phyloP scores from a whole-genome alignment of 2,329 filamentous ascomycete genomes.

The Fusarium pseudocircinatum region DNA sequence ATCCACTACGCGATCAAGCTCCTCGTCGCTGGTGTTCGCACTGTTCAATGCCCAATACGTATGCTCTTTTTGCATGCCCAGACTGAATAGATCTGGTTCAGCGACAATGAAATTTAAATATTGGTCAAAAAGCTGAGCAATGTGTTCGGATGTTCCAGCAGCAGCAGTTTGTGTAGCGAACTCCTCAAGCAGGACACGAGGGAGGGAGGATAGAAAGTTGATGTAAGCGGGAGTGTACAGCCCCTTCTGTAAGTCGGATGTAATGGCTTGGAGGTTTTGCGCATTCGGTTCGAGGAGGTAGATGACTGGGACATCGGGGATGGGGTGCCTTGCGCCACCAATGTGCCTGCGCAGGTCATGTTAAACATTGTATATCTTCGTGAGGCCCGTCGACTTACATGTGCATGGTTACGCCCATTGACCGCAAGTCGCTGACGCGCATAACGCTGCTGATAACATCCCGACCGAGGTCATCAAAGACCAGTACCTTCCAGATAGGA shows the following conservation, averaged over 20 bases:
- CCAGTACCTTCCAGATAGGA: constrained; percentile 96
- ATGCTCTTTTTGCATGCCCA: constrained; percentile 89
- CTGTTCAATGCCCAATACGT: constrained; percentile 98
- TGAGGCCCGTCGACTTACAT: constrained; percentile 64
- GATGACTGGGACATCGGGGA: constrained; percentile 94
- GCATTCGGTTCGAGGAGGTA: constrained; percentile 93
- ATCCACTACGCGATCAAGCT: constrained; percentile 87
- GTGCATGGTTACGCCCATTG: constrained; percentile 96
- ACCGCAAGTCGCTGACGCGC: constrained; percentile 89
- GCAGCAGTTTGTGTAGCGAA: constrained; percentile 89
- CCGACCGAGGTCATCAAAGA: constrained; percentile 90
- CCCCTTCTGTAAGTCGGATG: constrained; percentile 83
- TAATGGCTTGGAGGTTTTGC: constrained; percentile 83
- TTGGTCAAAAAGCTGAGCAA: constrained; percentile 94
- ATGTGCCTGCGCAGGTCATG: constrained; percentile 71
- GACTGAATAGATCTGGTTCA: constrained; percentile 93
- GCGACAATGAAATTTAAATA: constrained; percentile 98
- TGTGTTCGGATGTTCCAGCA: constrained; percentile 85
- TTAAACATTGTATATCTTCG: constrained; percentile 38
- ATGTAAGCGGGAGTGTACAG: constrained; percentile 95
- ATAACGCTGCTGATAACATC: constrained; percentile 98
- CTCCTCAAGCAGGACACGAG: constrained; percentile 89
- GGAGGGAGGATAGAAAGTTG: constrained; percentile 95
- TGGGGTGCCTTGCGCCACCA: constrained; percentile 82
- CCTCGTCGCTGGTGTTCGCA: constrained; percentile 87